A percentile compares a stretch with the other conserved stretches of the same genome.
Conservation (phyloP, 2,329 filamentous ascomycete genomes). For the Bertia moriformis region DNA sequence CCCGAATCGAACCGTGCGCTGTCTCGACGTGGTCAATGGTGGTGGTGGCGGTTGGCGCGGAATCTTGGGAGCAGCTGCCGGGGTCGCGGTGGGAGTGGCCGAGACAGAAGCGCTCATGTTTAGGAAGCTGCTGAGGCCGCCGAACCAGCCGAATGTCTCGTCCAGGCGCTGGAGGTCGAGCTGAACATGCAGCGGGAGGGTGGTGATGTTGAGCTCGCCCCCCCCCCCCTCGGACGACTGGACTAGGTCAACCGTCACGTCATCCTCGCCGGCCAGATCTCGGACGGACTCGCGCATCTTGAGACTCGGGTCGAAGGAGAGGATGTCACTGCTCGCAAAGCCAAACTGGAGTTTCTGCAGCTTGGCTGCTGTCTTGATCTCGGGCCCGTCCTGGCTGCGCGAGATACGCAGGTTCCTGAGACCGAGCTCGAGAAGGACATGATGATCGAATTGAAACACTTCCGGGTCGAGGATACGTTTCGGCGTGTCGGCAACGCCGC, state of each 20-base stretch:
- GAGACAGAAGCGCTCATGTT: slow-evolving; percentile 46
- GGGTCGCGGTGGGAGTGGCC: slow-evolving; percentile 28
- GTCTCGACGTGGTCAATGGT: slow-evolving; percentile 11
- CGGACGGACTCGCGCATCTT: slow-evolving; percentile 27
- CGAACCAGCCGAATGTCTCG: slow-evolving; percentile 40
- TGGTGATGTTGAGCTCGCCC: slow-evolving; percentile 31
- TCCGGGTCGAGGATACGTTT: slow-evolving; percentile 8
- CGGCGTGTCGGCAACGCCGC: too few species aligned
- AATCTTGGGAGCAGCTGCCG: slow-evolving; percentile 13
- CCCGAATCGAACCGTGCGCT: too few species aligned
- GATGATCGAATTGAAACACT: background rate
- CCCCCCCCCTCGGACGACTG: slow-evolving; percentile 14
- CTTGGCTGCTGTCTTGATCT: too few species aligned
- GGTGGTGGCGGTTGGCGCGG: slow-evolving; percentile 33
- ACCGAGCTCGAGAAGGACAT: slow-evolving; percentile 1
- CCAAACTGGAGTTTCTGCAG: slow-evolving; percentile 27
- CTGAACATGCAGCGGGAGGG: slow-evolving; percentile 34
- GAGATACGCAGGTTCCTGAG: too few species aligned
- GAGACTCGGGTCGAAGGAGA: slow-evolving; percentile 32
- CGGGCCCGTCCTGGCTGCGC: too few species aligned
- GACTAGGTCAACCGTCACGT: slow-evolving; percentile 19
- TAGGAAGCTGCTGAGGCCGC: slow-evolving; percentile 46
- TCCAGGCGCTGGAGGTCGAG: slow-evolving; percentile 41
- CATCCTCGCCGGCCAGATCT: slow-evolving; percentile 23
- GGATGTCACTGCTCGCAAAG: slow-evolving; percentile 28